Evolutionary conservation across 257 asterid genomes (phyloP), one percentile per base, ranked within the genome.

Genomic region (Gynochthodes officinalis): DNA sequence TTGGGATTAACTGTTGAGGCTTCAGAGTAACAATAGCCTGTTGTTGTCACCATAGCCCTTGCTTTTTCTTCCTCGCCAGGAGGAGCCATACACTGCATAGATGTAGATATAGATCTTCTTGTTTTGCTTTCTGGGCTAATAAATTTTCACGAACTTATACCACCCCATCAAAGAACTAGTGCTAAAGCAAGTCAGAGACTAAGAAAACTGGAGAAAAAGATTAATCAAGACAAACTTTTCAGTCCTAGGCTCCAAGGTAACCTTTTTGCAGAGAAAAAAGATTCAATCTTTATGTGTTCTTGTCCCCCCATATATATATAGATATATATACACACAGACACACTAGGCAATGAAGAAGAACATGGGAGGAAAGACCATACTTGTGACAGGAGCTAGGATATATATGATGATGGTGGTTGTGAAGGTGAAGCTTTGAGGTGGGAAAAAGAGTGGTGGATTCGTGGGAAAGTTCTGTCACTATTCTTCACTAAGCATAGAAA

Each of bases 1-100:
- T 69, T 64, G 69, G 77, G 81, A 37, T 76, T 77, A 46, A 75
- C 77, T 54, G 71, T 59, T 53, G 84, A 64, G 27, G 78, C 74
- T 73, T 78, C 88, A 27, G 89, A 73, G 64, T 64, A 73, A 52
- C 84, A 83, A 55, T 85, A 86, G n/a, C 85, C 90, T 13, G 79
- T 65, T 12, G 83, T 71, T 18, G 86, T 69, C 16, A 80, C 83
- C 84, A 84, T 73, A 16, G 72, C 43, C 57, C 79, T 74, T 19
- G 72, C 43, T 49, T 82, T 78, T 63, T 80, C 89, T 43, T 78
- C 84, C 23, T 82, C 59, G 11, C 67, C 76, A n/a, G 49, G 80
- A 62, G 70, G 77, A 63, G 86, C 89, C 95, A 87, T 84, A 50
- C 57, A 50, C 57, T 50, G 25, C 57, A 50, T 50, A 50, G 57